Conservation (phyloP, 345 rosid genomes). For the Euphorbia pulcherrima region DNA sequence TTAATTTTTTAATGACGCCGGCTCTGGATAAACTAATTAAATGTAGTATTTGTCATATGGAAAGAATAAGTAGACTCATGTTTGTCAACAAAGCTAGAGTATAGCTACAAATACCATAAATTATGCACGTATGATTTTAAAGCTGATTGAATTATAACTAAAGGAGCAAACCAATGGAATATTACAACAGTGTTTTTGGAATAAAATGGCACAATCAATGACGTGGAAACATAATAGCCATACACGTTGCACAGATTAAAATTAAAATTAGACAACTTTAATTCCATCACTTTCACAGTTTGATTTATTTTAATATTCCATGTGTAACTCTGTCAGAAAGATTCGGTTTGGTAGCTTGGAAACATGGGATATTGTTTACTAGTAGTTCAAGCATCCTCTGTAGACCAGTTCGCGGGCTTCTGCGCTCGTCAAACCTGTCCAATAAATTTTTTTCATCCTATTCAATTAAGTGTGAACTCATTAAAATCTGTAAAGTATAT, state of each 20-base stretch:
- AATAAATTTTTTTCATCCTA: too few species aligned
- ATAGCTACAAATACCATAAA: neutral
- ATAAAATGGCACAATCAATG: conserved; percentile 20
- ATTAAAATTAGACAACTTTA: too few species aligned
- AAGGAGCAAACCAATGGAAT: conserved; percentile 24
- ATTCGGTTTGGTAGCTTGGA: conserved; percentile 57
- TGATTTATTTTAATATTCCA: neutral
- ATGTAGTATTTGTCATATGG: too few species aligned
- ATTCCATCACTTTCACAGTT: conserved; percentile 42
- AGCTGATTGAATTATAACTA: neutral
- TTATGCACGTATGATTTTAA: conserved; percentile 9
- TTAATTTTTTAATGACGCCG: too few species aligned
- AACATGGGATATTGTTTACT: conserved; percentile 63
- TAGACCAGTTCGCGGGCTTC: too few species aligned
- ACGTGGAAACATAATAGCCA: conserved; percentile 22
- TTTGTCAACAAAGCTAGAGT: conserved; percentile 28
- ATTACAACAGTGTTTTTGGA: conserved; percentile 20
- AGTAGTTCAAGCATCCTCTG: conserved; percentile 63
- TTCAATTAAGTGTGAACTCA: too few species aligned
- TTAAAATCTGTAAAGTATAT: too few species aligned
- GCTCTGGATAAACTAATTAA: too few species aligned
- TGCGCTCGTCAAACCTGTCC: too few species aligned
- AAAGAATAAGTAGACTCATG: neutral
- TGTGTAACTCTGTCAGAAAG: conserved; percentile 33
- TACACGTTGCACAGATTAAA: neutral